Conservation (phyloP, 176 grass and related monocot genomes). For the Metroxylon sagu region DNA sequence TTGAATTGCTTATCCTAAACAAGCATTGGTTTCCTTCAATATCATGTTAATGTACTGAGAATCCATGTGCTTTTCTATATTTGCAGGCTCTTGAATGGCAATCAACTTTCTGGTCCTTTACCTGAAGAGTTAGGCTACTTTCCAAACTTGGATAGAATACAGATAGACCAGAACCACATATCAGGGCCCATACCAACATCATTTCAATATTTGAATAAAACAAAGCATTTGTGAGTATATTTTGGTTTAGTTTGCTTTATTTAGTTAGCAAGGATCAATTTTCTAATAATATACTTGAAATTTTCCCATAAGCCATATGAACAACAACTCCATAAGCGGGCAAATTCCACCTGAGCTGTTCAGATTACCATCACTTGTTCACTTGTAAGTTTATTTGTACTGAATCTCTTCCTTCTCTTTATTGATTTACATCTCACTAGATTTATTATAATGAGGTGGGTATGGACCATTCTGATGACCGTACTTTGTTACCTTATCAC, state of each 20-base stretch:
- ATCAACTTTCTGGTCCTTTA: constrained; percentile 63
- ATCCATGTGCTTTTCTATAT: constrained; percentile 2
- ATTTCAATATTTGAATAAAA: constrained; percentile 67
- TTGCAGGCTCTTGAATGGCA: constrained; percentile 82
- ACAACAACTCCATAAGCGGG: constrained; percentile 95
- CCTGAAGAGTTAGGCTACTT: constrained; percentile 83
- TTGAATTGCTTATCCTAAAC: no score
- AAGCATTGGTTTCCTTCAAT: no score
- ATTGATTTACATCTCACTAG: neutral
- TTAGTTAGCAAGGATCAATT: constrained; percentile 2
- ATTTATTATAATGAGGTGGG: neutral
- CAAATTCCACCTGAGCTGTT: constrained; percentile 67
- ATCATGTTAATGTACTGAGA: no score
- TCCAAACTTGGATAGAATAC: constrained; percentile 66
- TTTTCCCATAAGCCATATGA: constrained; percentile 81
- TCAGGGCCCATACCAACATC: constrained; percentile 71
- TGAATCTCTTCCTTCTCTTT: no score
- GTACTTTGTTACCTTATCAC: neutral
- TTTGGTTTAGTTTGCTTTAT: constrained; percentile 14
- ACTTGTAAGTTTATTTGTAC: constrained; percentile 50
- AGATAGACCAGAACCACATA: constrained; percentile 78
- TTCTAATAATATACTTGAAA: constrained; percentile 16
- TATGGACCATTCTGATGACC: neutral
- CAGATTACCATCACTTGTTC: constrained; percentile 56
- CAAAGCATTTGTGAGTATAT: constrained; percentile 75